These are phyloP conservation scores for Phaeodactylum tricornutum DNA, from an alignment of 108 stramenopile genomes.

Conservation along the genomic window DNA sequence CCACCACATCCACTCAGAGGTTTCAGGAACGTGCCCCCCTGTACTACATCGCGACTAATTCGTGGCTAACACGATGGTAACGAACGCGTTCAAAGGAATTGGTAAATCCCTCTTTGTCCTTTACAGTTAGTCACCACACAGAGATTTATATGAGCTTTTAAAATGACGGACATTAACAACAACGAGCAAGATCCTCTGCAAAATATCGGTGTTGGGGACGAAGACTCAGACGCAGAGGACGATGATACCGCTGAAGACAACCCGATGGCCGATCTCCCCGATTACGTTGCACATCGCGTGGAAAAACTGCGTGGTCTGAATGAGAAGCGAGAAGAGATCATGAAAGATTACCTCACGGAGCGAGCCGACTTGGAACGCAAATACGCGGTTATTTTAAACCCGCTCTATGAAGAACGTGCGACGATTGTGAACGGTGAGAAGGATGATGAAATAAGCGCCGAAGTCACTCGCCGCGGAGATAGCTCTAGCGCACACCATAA, in stretches of 20 bases:
- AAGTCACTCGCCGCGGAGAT: no score
- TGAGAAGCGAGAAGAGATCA: slow-evolving; percentile 33
- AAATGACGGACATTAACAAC: no score
- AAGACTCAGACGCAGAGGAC: slow-evolving; percentile 28
- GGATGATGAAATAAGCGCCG: slow-evolving; percentile 26
- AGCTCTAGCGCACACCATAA: not conserved
- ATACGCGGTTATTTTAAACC: slow-evolving; percentile 35
- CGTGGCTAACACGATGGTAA: no score
- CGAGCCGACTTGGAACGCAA: slow-evolving; percentile 75
- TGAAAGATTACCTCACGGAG: slow-evolving; percentile 63
- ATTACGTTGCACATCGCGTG: slow-evolving; percentile 36
- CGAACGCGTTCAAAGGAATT: no score
- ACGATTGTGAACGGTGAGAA: slow-evolving; percentile 29
- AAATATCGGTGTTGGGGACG: slow-evolving; percentile 5
- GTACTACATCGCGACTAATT: no score
- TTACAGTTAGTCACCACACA: no score
- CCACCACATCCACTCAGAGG: no score
- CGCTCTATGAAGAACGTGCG: slow-evolving; percentile 56
- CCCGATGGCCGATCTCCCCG: slow-evolving; percentile 29
- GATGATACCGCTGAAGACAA: slow-evolving; percentile 24
- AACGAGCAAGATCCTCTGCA: not conserved
- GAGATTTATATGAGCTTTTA: no score
- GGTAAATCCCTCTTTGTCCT: no score
- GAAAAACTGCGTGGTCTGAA: slow-evolving; percentile 50
- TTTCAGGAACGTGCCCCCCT: no score